Conservation (phyloP, 2,329 filamentous ascomycete genomes). For the Ophiocordyceps camponoti-leonardi region DNA sequence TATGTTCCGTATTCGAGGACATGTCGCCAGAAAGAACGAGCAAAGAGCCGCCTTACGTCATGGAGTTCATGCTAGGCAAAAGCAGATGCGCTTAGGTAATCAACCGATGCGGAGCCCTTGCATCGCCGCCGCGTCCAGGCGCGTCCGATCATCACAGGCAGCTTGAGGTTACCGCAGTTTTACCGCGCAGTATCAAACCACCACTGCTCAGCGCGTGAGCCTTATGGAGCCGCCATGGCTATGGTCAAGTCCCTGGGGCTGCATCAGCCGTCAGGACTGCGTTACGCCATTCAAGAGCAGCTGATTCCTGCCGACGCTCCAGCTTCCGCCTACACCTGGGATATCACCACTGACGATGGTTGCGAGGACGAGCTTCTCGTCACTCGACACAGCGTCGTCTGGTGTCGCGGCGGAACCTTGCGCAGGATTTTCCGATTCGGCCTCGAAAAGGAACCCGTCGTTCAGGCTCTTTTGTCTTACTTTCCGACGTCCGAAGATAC, state of each 20-base stretch:
- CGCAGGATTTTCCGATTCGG: slow-evolving; percentile 77
- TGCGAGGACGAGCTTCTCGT: slow-evolving; percentile 66
- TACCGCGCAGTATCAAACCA: neutral
- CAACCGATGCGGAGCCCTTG: neutral
- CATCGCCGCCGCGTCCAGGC: neutral
- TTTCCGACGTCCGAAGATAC: slow-evolving; percentile 45
- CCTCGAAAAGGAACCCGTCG: slow-evolving; percentile 68
- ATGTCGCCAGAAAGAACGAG: slow-evolving; percentile 2
- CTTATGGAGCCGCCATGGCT: slow-evolving; percentile 49
- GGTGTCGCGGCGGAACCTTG: slow-evolving; percentile 74
- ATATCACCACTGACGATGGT: slow-evolving; percentile 31
- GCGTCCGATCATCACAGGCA: neutral
- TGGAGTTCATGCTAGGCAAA: slow-evolving; percentile 5
- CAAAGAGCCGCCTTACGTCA: slow-evolving; percentile 13
- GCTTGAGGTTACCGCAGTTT: neutral
- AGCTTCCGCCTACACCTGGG: slow-evolving; percentile 57
- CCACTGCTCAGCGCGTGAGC: neutral
- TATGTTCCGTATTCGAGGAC: neutral
- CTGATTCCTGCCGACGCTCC: slow-evolving; percentile 53
- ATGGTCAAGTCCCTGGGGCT: slow-evolving; percentile 79
- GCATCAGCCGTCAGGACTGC: slow-evolving; percentile 71
- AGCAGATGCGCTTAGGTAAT: neutral
- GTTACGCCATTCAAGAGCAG: slow-evolving; percentile 66
- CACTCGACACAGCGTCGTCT: slow-evolving; percentile 63
- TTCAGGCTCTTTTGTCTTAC: slow-evolving; percentile 71